Percentiles rank a stretch among this genome's conserved stretches.
Evolutionary conservation across 1,139 yeast species (phyloP).

Genomic region (Sugiyamaella japonica): DNA sequence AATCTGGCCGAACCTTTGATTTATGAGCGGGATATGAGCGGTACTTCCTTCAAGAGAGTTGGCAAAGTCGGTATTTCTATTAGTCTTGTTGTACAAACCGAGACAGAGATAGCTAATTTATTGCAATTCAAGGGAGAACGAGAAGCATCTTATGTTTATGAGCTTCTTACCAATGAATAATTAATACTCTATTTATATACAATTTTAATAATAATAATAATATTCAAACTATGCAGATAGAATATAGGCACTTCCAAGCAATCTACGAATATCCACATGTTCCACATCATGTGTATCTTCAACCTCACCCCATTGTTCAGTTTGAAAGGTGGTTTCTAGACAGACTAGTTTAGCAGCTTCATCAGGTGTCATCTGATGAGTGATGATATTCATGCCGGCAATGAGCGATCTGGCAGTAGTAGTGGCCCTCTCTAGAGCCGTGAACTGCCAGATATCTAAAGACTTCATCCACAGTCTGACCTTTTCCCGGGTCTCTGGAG

Average conservation of each 20-base stretch:
- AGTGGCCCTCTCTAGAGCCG: constrained; percentile 86
- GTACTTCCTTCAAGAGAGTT: constrained; percentile 28
- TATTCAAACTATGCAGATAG: constrained; percentile 45
- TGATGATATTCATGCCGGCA: constrained; percentile 51
- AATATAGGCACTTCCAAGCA: constrained; percentile 78
- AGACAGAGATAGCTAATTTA: constrained; percentile 31
- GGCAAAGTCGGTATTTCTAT: constrained; percentile 34
- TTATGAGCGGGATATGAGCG: constrained; percentile 26
- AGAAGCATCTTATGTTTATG: constrained; percentile 33
- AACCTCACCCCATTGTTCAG: constrained; percentile 94
- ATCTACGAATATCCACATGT: constrained; percentile 81
- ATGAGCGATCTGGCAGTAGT: constrained; percentile 82
- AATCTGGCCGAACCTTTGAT: constrained; percentile 23
- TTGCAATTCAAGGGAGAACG: constrained; percentile 37
- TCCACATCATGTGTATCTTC: constrained; percentile 98
- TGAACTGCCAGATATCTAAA: constrained; percentile 72
- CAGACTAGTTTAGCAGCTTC: constrained; percentile 77
- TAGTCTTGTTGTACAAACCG: constrained; percentile 25
- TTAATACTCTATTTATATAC: constrained; percentile 16
- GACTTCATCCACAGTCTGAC: constrained; percentile 65
- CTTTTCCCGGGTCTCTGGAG: constrained; percentile 56
- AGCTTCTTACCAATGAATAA: constrained; percentile 28
- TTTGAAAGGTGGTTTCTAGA: constrained; percentile 80
- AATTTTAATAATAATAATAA: neutral
- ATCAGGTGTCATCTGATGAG: constrained; percentile 51